These are phyloP conservation scores for Kwoniella newhampshirensis DNA, from an alignment of 768 basidiomycete genomes.

Conservation along the genomic window DNA sequence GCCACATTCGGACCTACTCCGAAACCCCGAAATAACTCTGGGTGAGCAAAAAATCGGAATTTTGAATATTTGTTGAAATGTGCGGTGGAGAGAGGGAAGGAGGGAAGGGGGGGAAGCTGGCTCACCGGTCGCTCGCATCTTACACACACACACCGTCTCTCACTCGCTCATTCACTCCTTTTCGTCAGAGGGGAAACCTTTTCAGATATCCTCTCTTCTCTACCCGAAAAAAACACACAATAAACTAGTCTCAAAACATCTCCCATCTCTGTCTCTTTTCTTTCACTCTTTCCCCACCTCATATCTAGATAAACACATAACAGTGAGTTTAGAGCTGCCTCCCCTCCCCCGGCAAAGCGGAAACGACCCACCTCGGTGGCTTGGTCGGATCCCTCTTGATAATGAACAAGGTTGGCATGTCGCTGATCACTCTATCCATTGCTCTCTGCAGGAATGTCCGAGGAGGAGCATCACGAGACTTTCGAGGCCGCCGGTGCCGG, in stretches of 20 bases:
- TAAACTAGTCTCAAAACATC: neutral
- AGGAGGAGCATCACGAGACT: conserved; percentile 84
- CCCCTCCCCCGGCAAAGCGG: neutral
- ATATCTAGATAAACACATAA: neutral
- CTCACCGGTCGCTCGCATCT: too few species aligned
- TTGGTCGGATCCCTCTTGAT: too few species aligned
- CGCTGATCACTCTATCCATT: neutral
- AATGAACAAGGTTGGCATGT: too few species aligned
- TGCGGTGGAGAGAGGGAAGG: too few species aligned
- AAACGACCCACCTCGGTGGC: neutral
- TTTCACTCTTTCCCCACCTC: too few species aligned
- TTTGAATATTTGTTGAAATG: too few species aligned
- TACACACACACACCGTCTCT: conserved; percentile 8
- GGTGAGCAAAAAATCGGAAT: too few species aligned
- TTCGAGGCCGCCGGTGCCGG: conserved; percentile 71
- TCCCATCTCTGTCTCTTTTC: neutral
- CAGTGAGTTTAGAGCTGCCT: conserved; percentile 5
- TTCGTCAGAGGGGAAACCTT: conserved; percentile 1
- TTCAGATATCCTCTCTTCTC: conserved; percentile 5
- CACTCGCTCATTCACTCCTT: conserved; percentile 7
- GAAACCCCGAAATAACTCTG: too few species aligned
- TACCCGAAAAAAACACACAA: neutral
- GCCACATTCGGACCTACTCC: too few species aligned
- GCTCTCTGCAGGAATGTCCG: conserved; percentile 54
- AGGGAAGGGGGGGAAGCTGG: too few species aligned